Base-by-base conservation (phyloP, 1,284 basidiomycete species). In the Ceraceosorus guamensis region DNA sequence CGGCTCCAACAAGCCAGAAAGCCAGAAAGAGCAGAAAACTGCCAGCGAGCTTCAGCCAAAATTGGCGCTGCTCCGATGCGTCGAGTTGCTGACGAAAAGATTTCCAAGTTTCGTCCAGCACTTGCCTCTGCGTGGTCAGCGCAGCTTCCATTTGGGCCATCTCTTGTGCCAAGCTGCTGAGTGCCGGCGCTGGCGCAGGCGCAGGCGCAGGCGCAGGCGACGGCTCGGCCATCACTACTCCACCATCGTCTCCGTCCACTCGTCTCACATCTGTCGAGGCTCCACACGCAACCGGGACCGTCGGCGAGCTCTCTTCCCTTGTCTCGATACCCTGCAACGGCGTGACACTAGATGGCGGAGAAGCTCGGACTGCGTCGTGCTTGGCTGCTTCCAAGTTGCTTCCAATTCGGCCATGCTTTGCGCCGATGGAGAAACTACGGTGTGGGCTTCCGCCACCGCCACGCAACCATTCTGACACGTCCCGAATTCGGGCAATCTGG, bases 11-110 rank as follows among this genome's bases (percentile, higher is more conserved):
- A 14, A 70, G 48, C 69, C 67, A 71, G 55, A 71, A 71, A 30
- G 80, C 59, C 43, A 83, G 66, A 66, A 86, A 85, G 37, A 83
- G 65, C 3, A 66, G 51, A 77, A 79, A 79, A 3, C 81, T 80
- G 6, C 83, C 70, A 0, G 62, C 59, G 44, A 82, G 80, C 78
- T 84, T 83, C 10, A 76, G 69, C 14, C 75, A 76, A 60, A 81
- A 80, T 41, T 82, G 83, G 55, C 76, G 78, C 62, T 75, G 78
- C 66, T 84, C 82, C 43, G 79, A 79, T n/a, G 63, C 63, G 7
- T 62, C 56, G 45, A 79, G 67, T 32, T 68, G 56, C 18, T 62
- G 57, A 46, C 69, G 71, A 53, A 77, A 77, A 5, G 66, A 54
- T 8, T 62, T 52, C 53, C 73, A 77, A 5, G 57, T 58, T 33